phyloP scores from a whole-genome alignment of 2,329 filamentous ascomycete genomes.

The Cryphonectria nitschkei region DNA sequence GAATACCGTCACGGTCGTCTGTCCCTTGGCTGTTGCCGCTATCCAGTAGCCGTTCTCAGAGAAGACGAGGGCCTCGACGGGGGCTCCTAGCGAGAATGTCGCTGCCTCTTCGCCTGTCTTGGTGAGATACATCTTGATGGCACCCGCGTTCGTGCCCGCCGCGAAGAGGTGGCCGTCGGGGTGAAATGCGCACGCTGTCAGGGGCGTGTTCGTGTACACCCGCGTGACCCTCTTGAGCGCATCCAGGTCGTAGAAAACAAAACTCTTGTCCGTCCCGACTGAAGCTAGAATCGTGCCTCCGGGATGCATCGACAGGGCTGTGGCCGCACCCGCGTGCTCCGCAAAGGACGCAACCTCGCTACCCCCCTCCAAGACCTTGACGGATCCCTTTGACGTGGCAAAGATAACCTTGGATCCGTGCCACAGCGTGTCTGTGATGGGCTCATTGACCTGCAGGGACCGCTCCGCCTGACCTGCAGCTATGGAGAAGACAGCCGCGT shows the following conservation, averaged over 20 bases:
- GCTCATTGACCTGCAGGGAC: constrained; percentile 66
- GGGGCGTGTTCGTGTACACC: constrained; percentile 74
- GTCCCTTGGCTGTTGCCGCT: constrained; percentile 77
- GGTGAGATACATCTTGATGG: constrained; percentile 88
- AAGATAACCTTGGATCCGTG: constrained; percentile 70
- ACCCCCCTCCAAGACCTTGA: constrained; percentile 80
- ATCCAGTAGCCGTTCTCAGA: constrained; percentile 98
- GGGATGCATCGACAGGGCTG: constrained; percentile 79
- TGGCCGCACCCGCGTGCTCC: constrained; percentile 83
- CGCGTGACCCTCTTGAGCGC: constrained; percentile 72
- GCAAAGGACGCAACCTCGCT: constrained; percentile 69
- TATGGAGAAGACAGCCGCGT: constrained; percentile 75
- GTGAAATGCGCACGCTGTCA: constrained; percentile 84
- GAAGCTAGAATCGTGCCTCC: constrained; percentile 83
- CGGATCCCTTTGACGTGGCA: constrained; percentile 72
- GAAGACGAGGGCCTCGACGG: constrained; percentile 78
- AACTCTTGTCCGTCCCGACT: constrained; percentile 88
- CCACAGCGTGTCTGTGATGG: constrained; percentile 70
- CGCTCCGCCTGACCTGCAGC: constrained; percentile 69
- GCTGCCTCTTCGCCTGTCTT: constrained; percentile 78
- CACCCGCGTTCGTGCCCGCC: constrained; percentile 76
- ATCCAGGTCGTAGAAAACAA: constrained; percentile 82
- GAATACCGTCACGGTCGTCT: constrained; percentile 82
- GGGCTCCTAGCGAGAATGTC: constrained; percentile 69
- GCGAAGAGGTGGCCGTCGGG: constrained; percentile 95